Base-by-base conservation (phyloP, 2,329 filamentous ascomycete species). In the Fusarium begoniae region DNA sequence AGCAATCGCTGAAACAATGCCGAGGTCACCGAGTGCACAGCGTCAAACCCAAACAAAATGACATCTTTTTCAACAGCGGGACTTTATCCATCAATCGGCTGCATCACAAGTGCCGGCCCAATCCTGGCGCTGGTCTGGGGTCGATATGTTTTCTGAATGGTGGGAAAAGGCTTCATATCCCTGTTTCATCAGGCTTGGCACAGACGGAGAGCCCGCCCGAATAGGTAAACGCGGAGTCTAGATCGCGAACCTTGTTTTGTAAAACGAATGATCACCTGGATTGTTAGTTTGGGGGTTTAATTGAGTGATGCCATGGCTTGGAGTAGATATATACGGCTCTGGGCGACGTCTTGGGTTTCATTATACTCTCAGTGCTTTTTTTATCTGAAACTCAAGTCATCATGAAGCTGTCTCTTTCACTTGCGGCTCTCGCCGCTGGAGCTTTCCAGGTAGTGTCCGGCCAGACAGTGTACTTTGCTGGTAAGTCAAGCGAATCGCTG, bases 381-480 rank as follows among this genome's bases (percentile, higher is more conserved):
- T 50, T 50, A 11, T 43, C 30, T 38, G 20, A 30, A 40, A 58
- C n/a, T 15, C 4, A 5, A 44, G 12, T 43, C 37, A 73, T 18
- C 24, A 80, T 80, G 77, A 79, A 78, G 64, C 61, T 77, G 45
- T 53, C 72, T 17, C 22, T 50, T 28, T 64, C 70, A 18, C 32
- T 79, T n/a, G 59, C 60, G 14, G 66, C 73, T 5, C 30, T 80
- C 10, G 66, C 62, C 15, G 55, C 75, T 24, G 68, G 76, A 22
- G 72, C 69, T 38, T 53, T 74, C 35, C 64, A 73, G 17, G 63
- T 61, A 7, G 67, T 70, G 3, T 72, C 69, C 35, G 66, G 64
- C 0, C 59, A 70, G 28, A 70, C 67, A 6, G 67, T 70, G 26
- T 89, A 89, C 74, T 82, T 91, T 43, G 88, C 87, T 14, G 90